These are phyloP conservation scores for Atkinsonella hypoxylon DNA, from an alignment of 2,329 filamentous ascomycete species.

Conservation along the genomic window DNA sequence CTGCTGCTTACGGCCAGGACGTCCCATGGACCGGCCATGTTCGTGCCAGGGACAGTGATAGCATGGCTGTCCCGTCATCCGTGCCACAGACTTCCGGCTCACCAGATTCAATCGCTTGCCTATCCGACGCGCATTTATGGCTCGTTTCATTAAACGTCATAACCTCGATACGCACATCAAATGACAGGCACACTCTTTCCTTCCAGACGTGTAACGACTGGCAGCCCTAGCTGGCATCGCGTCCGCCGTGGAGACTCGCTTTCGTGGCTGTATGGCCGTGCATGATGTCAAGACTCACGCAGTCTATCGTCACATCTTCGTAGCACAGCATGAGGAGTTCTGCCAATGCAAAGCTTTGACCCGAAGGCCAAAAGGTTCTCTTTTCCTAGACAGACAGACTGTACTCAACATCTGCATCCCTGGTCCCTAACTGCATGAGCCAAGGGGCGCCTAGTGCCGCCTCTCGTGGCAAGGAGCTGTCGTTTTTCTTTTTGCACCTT, in stretches of 20 bases:
- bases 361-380: not conserved
- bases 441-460: not conserved
- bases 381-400: not conserved
- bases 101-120: too few species aligned
- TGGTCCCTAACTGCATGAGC: not conserved
- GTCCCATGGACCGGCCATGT: not conserved
- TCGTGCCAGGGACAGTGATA: not conserved
- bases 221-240: not conserved
- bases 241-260: not conserved
- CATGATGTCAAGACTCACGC: not conserved
- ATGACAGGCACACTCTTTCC: too few species aligned
- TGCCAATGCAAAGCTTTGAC: not conserved
- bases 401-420: not conserved
- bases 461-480: not conserved
- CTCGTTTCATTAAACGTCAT: too few species aligned
- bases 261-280: too few species aligned
- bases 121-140: too few species aligned
- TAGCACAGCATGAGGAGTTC: not conserved
- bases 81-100: too few species aligned
- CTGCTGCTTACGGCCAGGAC: too few species aligned
- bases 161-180: too few species aligned
- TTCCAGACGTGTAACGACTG: not conserved
- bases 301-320: not conserved
- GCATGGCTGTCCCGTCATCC: not conserved
- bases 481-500: conserved; percentile 7